phyloP scores from a whole-genome alignment of 345 rosid species.

The Adansonia digitata region DNA sequence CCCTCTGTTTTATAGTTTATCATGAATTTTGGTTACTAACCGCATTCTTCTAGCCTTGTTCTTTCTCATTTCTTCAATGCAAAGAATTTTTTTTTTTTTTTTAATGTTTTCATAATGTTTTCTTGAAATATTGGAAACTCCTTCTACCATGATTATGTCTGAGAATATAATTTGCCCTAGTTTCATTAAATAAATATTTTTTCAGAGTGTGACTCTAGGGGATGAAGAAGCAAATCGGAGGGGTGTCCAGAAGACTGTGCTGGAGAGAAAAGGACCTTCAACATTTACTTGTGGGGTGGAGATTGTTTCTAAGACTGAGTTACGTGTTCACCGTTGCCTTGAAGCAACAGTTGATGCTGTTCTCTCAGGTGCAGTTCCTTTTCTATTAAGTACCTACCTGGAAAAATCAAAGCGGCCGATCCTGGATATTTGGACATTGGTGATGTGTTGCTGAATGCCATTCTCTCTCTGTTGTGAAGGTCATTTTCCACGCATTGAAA shows the following conservation, averaged over 20 bases:
- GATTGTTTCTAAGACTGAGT: slow-evolving; percentile 71
- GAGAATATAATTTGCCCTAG: background rate
- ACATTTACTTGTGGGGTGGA: slow-evolving; percentile 78
- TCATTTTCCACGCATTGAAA: slow-evolving; percentile 54
- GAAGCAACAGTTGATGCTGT: slow-evolving; percentile 88
- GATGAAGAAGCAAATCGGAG: slow-evolving; percentile 84
- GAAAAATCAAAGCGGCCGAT: background rate
- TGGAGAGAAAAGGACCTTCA: slow-evolving; percentile 85
- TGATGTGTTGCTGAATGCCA: background rate
- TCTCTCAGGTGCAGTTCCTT: slow-evolving; percentile 51
- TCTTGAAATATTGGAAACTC: background rate
- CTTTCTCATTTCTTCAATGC: slow-evolving; percentile 6
- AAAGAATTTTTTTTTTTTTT: background rate
- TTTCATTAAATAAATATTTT: slow-evolving; percentile 13
- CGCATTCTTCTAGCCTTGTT: background rate
- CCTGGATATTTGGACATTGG: background rate
- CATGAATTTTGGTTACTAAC: background rate
- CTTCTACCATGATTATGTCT: background rate
- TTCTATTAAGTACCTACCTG: background rate
- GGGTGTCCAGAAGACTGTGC: slow-evolving; percentile 82
- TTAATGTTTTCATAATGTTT: background rate
- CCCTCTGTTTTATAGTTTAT: background rate
- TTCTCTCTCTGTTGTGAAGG: slow-evolving; percentile 39
- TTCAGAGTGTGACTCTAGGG: slow-evolving; percentile 82
- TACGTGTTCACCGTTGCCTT: slow-evolving; percentile 82